Percentiles rank a stretch among this genome's conserved stretches.
Conservation (phyloP, 306 rosid genomes). For the Gillenia trifoliata region DNA sequence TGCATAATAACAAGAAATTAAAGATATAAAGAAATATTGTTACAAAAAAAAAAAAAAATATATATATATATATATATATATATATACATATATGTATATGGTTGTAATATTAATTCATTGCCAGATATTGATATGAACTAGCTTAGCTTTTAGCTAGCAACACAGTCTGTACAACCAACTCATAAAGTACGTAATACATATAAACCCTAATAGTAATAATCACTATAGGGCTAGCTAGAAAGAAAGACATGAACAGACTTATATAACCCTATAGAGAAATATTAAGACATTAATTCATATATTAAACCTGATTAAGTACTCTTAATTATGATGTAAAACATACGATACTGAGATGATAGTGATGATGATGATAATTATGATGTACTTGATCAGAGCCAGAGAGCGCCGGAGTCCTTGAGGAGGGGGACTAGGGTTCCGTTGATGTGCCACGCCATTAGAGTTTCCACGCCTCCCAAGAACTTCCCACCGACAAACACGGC, state of each 20-base stretch:
- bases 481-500: constrained; percentile 73
- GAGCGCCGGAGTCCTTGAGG: constrained; percentile 80
- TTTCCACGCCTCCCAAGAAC: constrained; percentile 79
- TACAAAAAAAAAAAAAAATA: too few species aligned
- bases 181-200: neutral
- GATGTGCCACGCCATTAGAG: constrained; percentile 75
- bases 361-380: neutral
- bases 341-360: neutral
- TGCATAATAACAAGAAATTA: too few species aligned
- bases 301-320: neutral
- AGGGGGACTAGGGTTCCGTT: constrained; percentile 70
- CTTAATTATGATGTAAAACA: neutral
- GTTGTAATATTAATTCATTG: neutral
- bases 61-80: too few species aligned
- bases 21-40: too few species aligned
- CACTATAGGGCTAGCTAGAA: too few species aligned
- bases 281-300: neutral
- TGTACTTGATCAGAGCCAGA: constrained; percentile 51
- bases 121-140: neutral
- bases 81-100: neutral
- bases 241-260: too few species aligned
- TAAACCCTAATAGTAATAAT: too few species aligned
- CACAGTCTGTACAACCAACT: neutral
- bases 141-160: neutral
- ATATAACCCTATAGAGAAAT: neutral